Evolutionary conservation across 192 early-diverging fungal species (phyloP), one percentile per base, ranked within the genome.

Genomic region (Helicostylum pulchrum): DNA sequence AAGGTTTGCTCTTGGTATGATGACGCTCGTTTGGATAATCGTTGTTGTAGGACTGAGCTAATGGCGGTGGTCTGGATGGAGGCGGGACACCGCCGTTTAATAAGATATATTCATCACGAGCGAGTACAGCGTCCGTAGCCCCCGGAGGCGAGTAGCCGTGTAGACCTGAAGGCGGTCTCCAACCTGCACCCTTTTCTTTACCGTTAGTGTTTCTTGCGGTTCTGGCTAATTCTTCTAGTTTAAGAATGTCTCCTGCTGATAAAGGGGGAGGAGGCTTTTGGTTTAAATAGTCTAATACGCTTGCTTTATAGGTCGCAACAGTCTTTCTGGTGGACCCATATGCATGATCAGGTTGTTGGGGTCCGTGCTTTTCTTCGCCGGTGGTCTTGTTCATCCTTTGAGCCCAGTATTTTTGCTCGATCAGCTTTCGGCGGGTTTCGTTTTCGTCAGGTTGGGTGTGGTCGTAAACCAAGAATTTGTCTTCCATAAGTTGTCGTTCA

Each of bases 401-500:
- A 1, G 71, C 65, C 71, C 65, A 62, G 12, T 53, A 52, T 4
- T 32, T 26, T n/a, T 69, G 67, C 15, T 62, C 59, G 17, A 62
- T 60, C 7, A 58, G 9, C 19, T 55, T 48, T 15, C 30, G 57
- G 2, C 57, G 49, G 46, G 42, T 63, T 11, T 20, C 51, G 42
- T 66, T 71, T 48, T 71, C 67, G n/a, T 67, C 62, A 0, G 74
- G 74, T 61, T 92, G 90, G 11, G 87, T 86, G 61, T 78, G 89
- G 53, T 94, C 92, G 64, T 84, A 94, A 2, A 85, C 72, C 14
- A 80, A 74, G 62, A 91, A 94, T 61, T 90, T 87, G 52, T 88
- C 88, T 53, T 92, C 89, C 89, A 94, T 92, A 49, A 86, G 67
- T 52, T 82, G 83, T 85, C 88, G 85, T 55, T 87, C 85, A 39